phyloP scores from a whole-genome alignment of 768 basidiomycete species.

The Auriculariales sp. region DNA sequence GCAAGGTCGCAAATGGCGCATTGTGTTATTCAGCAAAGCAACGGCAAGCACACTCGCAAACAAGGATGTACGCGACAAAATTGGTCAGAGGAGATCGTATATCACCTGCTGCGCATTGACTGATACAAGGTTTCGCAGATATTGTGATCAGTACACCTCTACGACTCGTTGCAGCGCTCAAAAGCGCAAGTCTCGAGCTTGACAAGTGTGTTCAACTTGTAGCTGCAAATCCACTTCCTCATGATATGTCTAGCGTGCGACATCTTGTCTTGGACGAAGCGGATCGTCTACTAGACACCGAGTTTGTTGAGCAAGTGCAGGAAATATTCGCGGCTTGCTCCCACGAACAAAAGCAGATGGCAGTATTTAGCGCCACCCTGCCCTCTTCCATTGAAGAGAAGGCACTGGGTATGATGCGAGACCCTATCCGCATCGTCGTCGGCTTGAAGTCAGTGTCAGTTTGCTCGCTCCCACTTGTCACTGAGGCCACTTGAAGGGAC shows the following conservation, averaged over 20 bases:
- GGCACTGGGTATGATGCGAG: conserved; percentile 68
- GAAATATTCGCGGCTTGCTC: conserved; percentile 75
- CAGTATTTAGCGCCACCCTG: conserved; percentile 89
- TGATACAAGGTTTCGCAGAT: conserved; percentile 31
- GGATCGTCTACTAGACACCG: conserved; percentile 77
- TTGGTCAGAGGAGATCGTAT: conserved; percentile 36
- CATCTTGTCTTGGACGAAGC: conserved; percentile 85
- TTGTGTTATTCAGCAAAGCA: conserved; percentile 76
- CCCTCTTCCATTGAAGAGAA: conserved; percentile 78
- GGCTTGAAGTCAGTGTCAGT: conserved; percentile 68
- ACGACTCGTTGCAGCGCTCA: conserved; percentile 68
- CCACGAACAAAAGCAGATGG: conserved; percentile 57
- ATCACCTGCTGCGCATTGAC: background rate
- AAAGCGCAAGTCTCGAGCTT: conserved; percentile 48
- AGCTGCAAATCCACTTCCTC: conserved; percentile 2
- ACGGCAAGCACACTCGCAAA: conserved; percentile 71
- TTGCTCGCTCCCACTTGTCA: background rate
- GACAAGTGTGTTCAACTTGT: conserved; percentile 35
- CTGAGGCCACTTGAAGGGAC: conserved; percentile 32
- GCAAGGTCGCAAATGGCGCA: conserved; percentile 69
- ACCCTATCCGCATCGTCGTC: conserved; percentile 89
- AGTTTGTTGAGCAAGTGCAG: conserved; percentile 79
- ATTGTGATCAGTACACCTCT: conserved; percentile 88
- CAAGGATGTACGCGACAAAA: conserved; percentile 57
- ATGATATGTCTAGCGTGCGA: conserved; percentile 44